Evolutionary conservation across 2,329 filamentous ascomycete species (phyloP).

Genomic region (Knufia petricola): DNA sequence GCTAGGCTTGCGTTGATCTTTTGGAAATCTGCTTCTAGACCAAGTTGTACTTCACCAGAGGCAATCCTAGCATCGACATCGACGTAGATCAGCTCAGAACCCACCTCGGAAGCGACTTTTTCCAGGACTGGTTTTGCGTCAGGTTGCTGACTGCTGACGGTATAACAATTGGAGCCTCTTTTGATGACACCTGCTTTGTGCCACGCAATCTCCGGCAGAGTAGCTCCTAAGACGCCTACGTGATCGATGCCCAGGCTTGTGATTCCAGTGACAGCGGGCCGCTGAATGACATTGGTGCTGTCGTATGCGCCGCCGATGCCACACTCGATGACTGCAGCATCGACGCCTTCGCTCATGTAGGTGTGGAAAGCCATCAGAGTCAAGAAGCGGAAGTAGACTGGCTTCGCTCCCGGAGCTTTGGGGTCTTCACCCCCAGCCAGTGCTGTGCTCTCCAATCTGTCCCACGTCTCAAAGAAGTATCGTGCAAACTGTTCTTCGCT

Average conservation of each 20-base stretch:
- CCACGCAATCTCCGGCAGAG: constrained; percentile 77
- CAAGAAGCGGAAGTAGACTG: constrained; percentile 85
- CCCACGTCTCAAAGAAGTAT: constrained; percentile 82
- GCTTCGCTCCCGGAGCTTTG: constrained; percentile 53
- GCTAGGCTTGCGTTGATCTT: constrained; percentile 54
- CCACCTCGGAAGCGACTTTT: constrained; percentile 45
- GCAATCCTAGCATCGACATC: constrained; percentile 38
- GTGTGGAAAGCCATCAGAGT: constrained; percentile 81
- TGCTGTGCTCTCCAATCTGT: constrained; percentile 48
- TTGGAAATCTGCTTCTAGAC: constrained; percentile 53
- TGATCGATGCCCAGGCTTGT: constrained; percentile 81
- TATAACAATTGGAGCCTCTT: constrained; percentile 51
- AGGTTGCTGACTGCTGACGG: constrained; percentile 44
- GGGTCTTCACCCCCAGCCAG: constrained; percentile 43
- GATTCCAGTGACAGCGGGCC: constrained; percentile 62
- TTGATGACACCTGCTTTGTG: constrained; percentile 89
- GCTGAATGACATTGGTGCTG: constrained; percentile 72
- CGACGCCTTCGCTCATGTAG: constrained; percentile 66
- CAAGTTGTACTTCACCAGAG: constrained; percentile 42
- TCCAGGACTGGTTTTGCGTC: constrained; percentile 47
- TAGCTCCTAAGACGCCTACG: constrained; percentile 66
- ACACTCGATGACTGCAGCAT: constrained; percentile 76
- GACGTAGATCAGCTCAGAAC: constrained; percentile 34
- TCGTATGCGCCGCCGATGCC: constrained; percentile 93
- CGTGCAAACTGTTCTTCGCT: constrained; percentile 58